Evolutionary conservation across 352 stramenopile genomes (phyloP).

Genomic region (Blastocystis sp.): DNA sequence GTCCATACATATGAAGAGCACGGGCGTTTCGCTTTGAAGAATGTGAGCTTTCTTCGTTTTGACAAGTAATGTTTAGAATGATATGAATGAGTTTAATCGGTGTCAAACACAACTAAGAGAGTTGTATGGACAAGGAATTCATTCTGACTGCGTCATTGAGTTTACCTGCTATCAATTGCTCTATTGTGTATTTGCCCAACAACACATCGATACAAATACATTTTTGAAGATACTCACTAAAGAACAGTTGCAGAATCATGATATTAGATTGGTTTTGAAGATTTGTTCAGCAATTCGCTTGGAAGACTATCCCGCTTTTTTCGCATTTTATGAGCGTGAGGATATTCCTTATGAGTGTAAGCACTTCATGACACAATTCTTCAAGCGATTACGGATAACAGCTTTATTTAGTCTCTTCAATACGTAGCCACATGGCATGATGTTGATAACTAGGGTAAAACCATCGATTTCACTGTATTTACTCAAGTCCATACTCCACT

Average conservation of each 20-base stretch:
- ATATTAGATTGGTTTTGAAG: not conserved
- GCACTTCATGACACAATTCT: constrained; percentile 63
- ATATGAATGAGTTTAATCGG: constrained; percentile 94
- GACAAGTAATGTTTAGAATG: constrained; percentile 68
- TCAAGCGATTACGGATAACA: not conserved
- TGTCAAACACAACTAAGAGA: constrained; percentile 75
- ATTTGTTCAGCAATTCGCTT: constrained; percentile 18
- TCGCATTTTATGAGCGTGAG: constrained; percentile 1
- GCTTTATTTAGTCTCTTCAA: constrained; percentile 6
- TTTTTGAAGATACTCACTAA: not conserved
- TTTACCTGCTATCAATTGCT: constrained; percentile 74
- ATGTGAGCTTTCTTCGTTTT: not conserved
- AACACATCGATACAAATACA: constrained; percentile 41
- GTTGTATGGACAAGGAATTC: constrained; percentile 59
- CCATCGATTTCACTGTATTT: constrained; percentile 26
- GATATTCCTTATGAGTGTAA: constrained; percentile 13
- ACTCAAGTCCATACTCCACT: constrained; percentile 37
- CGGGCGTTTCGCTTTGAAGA: constrained; percentile 38
- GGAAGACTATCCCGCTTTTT: constrained; percentile 33
- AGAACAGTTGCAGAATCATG: not conserved
- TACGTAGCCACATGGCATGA: not conserved
- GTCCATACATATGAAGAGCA: constrained; percentile 69
- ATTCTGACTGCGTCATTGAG: constrained; percentile 66
- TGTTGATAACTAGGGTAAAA: constrained; percentile 23
- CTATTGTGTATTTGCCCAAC: constrained; percentile 72